phyloP scores from a whole-genome alignment of 345 rosid species.

The Moricandia moricandioides region DNA sequence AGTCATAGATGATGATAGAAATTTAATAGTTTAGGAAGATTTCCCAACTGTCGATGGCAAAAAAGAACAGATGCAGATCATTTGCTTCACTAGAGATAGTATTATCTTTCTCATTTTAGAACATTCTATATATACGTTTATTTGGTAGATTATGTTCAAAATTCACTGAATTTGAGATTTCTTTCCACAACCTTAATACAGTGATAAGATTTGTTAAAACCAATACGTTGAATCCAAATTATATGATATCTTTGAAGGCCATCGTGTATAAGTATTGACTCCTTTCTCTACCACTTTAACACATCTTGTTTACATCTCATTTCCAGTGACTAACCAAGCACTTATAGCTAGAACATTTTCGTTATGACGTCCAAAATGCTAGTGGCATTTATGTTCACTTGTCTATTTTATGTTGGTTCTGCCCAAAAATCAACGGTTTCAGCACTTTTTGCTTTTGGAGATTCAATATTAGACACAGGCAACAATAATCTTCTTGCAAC shows the following conservation, averaged over 20 bases:
- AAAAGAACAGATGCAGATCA: not conserved
- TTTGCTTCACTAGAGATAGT: not conserved
- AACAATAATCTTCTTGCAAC: conserved; percentile 49
- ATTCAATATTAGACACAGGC: conserved; percentile 63
- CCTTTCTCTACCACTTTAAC: not conserved
- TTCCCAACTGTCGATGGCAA: not conserved
- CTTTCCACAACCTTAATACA: not conserved
- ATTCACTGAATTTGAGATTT: not conserved
- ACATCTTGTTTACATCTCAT: not conserved
- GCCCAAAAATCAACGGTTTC: conserved; percentile 24
- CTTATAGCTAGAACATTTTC: not conserved
- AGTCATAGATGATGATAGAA: no score
- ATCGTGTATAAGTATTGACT: not conserved
- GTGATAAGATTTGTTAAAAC: not conserved
- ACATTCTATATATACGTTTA: not conserved
- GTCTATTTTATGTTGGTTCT: conserved; percentile 15
- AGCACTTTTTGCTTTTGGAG: conserved; percentile 47
- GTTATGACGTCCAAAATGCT: conserved; percentile 10
- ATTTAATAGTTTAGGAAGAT: not conserved
- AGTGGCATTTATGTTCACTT: not conserved
- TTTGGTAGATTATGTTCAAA: not conserved
- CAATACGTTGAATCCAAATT: not conserved
- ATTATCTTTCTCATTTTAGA: not conserved
- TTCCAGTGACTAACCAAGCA: not conserved
- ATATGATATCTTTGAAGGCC: not conserved